Evolutionary conservation across 176 grass and related monocot species (phyloP).

Genomic region (Elymus sibiricus): DNA sequence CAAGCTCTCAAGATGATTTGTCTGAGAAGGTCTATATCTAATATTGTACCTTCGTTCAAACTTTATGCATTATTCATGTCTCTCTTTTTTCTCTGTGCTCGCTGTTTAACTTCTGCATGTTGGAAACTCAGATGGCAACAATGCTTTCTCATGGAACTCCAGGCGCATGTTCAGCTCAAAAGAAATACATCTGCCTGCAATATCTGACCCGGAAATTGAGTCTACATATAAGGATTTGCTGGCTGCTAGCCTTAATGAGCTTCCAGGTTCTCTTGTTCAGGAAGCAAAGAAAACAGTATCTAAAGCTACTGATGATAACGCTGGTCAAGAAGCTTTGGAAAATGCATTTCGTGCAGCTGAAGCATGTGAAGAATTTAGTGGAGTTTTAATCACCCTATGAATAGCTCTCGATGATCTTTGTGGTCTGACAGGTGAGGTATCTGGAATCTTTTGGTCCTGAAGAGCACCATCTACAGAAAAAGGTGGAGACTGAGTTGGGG

Average conservation of each 20-base stretch:
- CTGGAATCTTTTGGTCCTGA: slow-evolving; percentile 80
- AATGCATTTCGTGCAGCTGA: slow-evolving; percentile 77
- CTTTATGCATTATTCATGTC: background rate
- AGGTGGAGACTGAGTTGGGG: slow-evolving; percentile 80
- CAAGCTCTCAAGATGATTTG: too few species aligned
- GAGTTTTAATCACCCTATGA: slow-evolving; percentile 65
- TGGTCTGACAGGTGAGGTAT: slow-evolving; percentile 81
- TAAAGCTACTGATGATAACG: slow-evolving; percentile 62
- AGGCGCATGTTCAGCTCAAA: slow-evolving; percentile 63
- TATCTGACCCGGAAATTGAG: slow-evolving; percentile 73
- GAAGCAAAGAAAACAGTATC: slow-evolving; percentile 78
- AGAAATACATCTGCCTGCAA: slow-evolving; percentile 55
- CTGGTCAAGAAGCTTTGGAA: slow-evolving; percentile 65
- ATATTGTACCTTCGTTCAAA: background rate
- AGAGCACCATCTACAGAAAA: slow-evolving; percentile 69
- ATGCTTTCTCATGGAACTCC: slow-evolving; percentile 43
- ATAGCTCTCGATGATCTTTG: slow-evolving; percentile 40
- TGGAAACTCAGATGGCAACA: slow-evolving; percentile 40
- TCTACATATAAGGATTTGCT: slow-evolving; percentile 89
- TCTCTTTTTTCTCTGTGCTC: background rate
- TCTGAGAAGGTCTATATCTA: background rate
- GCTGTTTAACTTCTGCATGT: slow-evolving; percentile 1
- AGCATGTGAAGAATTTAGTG: slow-evolving; percentile 76
- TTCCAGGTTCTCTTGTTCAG: slow-evolving; percentile 53
- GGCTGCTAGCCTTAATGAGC: slow-evolving; percentile 76